phyloP scores from a whole-genome alignment of 2,329 filamentous ascomycete genomes.

The Penicillium sp. region DNA sequence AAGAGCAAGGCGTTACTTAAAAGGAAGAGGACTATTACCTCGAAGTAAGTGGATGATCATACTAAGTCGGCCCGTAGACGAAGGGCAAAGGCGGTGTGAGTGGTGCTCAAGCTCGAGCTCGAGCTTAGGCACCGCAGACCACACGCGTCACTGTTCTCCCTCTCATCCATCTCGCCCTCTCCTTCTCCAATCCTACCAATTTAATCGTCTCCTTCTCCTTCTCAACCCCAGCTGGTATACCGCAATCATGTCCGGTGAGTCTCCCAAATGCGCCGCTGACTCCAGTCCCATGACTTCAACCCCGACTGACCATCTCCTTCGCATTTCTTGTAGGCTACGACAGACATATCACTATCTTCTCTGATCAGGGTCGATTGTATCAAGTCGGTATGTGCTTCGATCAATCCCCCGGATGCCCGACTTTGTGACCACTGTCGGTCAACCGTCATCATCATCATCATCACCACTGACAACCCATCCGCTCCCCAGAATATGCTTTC shows the following conservation, averaged over 20 bases:
- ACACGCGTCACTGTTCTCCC: slow-evolving; percentile 32
- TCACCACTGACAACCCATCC: slow-evolving; percentile 27
- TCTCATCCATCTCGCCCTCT: slow-evolving; percentile 16
- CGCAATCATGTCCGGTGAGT: slow-evolving; percentile 44
- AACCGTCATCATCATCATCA: slow-evolving; percentile 13
- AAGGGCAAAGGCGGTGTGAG: slow-evolving; percentile 34
- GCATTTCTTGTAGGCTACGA: slow-evolving; percentile 78
- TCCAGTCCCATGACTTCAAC: slow-evolving; percentile 28
- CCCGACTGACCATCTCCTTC: slow-evolving; percentile 25
- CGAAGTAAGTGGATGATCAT: neutral
- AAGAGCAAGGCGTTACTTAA: no score
- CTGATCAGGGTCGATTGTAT: slow-evolving; percentile 94
- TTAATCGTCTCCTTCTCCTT: slow-evolving; percentile 5
- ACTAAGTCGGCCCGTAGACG: neutral
- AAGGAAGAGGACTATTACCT: no score
- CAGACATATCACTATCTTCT: slow-evolving; percentile 99
- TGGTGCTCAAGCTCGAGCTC: slow-evolving; percentile 30
- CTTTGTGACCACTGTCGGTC: slow-evolving; percentile 1
- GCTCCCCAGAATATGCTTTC: slow-evolving; percentile 88
- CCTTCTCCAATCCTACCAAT: slow-evolving; percentile 1
- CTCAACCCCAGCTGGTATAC: slow-evolving; percentile 12
- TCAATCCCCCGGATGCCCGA: neutral
- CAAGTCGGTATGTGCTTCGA: slow-evolving; percentile 72
- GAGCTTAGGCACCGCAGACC: slow-evolving; percentile 39
- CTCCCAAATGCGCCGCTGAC: slow-evolving; percentile 5